Evolutionary conservation across 768 basidiomycete genomes (phyloP), one percentile per base, ranked within the genome.

Genomic region (Suillus alpinus): DNA sequence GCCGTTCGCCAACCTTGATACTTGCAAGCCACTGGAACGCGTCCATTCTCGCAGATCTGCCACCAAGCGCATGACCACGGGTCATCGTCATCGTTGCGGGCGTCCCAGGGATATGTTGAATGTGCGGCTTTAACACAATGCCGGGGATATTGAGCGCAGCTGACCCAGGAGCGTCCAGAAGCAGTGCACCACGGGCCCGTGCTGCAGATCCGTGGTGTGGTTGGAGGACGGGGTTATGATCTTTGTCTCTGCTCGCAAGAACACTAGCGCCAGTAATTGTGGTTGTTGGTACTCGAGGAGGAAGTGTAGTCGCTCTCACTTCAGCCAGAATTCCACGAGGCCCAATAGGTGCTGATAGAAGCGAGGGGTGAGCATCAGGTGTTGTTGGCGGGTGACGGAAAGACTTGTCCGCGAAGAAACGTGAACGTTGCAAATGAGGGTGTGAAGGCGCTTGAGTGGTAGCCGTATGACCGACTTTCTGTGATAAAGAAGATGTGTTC

Each of bases 11-110:
- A n/a, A 89, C 85, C 63, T 85, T 88, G 55, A 93, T 86, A 63
- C 81, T 89, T 14, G 86, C 81, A 56, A 92, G 68, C 92, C 92
- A 94, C 2, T 83, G 79, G 43, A 89, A 75, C 6, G 86, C 78
- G 49, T 92, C 87, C 77, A 93, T 83, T 47, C 79, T 76, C 13
- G 80, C 76, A 29, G 77, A 75, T 64, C 81, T 85, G 8, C 80
- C 82, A 2, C 83, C 81, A 9, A 79, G 63, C 9, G 56, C 76
- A 46, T 78, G 68, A 4, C 82, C 81, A 16, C 81, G 75, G 12
- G 77, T 79, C 83, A 83, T 83, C 3, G 76, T 80, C 69, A 67
- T 75, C 1, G 71, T 68, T 10, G 53, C 53, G 10, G 53, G 53
- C 3, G 57, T 71, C 68, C 20, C 72, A 60, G 64, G 65, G n/a